These are phyloP conservation scores for Tolypocladium endophyticum DNA, from an alignment of 2,329 filamentous ascomycete species.

Conservation along the genomic window DNA sequence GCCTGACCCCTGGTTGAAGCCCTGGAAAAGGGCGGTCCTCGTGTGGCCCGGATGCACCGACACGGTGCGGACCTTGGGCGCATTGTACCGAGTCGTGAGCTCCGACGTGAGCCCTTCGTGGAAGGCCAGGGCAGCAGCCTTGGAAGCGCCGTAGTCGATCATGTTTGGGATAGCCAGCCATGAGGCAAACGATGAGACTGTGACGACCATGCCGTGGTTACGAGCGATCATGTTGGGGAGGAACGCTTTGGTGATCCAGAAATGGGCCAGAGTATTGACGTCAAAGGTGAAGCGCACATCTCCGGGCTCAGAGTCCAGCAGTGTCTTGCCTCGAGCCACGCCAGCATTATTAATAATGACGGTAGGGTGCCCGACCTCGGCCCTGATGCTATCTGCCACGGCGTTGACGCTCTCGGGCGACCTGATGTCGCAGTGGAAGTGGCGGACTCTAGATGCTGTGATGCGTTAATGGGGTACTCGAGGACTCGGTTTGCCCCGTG, in stretches of 20 bases:
- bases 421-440: conserved; percentile 61
- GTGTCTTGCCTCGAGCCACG: conserved; percentile 47
- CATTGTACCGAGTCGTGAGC: conserved; percentile 48
- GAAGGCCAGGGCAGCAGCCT: conserved; percentile 55
- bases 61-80: conserved; percentile 55
- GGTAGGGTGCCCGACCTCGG: conserved; percentile 51
- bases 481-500: not conserved
- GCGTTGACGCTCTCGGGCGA: conserved; percentile 40
- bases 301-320: conserved; percentile 46
- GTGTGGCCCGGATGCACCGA: conserved; percentile 44
- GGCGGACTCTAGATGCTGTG: conserved; percentile 43
- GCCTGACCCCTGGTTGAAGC: conserved; percentile 44
- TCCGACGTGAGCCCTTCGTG: conserved; percentile 56
- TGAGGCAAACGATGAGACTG: conserved; percentile 53
- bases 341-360: conserved; percentile 66
- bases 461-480: not conserved
- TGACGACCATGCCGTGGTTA: conserved; percentile 66
- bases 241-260: conserved; percentile 56
- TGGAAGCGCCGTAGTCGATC: conserved; percentile 58
- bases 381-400: conserved; percentile 41
- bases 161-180: conserved; percentile 51
- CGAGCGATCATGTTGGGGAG: conserved; percentile 50
- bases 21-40: conserved; percentile 22
- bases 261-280: conserved; percentile 60
- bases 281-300: conserved; percentile 59